These are phyloP conservation scores for Tillandsia leiboldiana DNA, from an alignment of 176 grass and related monocot species.

Conservation along the genomic window DNA sequence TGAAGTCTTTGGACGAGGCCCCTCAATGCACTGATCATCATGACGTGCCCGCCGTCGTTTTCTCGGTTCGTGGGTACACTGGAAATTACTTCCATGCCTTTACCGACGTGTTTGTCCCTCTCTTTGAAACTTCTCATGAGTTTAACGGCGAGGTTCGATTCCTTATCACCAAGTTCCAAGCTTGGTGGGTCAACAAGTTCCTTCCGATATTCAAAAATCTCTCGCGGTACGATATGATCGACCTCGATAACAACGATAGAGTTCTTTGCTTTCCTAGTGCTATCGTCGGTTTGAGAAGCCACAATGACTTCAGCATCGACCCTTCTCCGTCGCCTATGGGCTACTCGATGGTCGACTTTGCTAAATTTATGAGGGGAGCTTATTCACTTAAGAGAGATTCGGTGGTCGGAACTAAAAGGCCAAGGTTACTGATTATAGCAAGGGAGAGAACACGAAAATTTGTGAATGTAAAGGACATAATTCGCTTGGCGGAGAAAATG, in stretches of 20 bases:
- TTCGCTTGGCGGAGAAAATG: constrained; percentile 16
- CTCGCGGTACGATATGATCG: constrained; percentile 58
- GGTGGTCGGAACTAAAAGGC: not conserved
- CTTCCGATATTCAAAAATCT: constrained; percentile 41
- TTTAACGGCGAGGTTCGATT: constrained; percentile 67
- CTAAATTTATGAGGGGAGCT: constrained; percentile 36
- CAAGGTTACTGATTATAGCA: constrained; percentile 28
- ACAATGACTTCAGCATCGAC: constrained; percentile 80
- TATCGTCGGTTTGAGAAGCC: constrained; percentile 59
- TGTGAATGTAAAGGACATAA: constrained; percentile 15
- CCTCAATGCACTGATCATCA: constrained; percentile 5
- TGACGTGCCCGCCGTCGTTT: constrained; percentile 2
- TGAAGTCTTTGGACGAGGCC: not conserved
- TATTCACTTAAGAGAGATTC: constrained; percentile 28
- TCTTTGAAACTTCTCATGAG: constrained; percentile 65
- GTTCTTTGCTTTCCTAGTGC: constrained; percentile 62
- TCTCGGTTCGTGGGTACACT: constrained; percentile 13
- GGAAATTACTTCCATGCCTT: constrained; percentile 62
- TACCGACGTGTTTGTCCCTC: constrained; percentile 77
- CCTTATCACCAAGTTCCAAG: constrained; percentile 45
- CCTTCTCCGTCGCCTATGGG: constrained; percentile 37
- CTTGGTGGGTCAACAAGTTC: constrained; percentile 66
- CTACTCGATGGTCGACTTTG: constrained; percentile 66
- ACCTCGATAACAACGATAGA: constrained; percentile 40
- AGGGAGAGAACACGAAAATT: constrained; percentile 26